Conservation (phyloP, 495 filamentous ascomycete genomes). For the Penicillium simplicissimum region DNA sequence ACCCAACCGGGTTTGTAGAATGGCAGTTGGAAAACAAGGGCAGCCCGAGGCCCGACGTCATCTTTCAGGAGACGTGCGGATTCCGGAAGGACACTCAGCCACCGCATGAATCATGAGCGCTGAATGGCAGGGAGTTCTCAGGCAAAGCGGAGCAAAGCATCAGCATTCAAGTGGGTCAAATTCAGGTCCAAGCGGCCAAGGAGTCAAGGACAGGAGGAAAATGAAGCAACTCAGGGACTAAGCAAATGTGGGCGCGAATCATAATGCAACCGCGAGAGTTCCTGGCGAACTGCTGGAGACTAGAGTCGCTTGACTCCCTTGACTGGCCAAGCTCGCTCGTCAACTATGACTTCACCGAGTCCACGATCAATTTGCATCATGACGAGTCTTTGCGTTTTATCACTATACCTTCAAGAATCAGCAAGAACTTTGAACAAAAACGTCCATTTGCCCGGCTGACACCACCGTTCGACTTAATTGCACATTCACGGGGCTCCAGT, state of each 20-base stretch:
- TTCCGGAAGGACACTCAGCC: not conserved
- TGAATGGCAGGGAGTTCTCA: not conserved
- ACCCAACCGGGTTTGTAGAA: not conserved
- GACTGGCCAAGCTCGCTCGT: not conserved
- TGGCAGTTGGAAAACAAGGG: not conserved
- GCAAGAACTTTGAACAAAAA: too few species aligned
- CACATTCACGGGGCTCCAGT: not conserved
- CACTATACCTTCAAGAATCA: too few species aligned
- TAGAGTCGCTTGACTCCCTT: too few species aligned
- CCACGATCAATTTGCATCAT: not conserved
- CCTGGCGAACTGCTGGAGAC: not conserved
- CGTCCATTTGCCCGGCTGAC: too few species aligned
- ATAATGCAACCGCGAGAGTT: not conserved
- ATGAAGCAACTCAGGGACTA: not conserved
- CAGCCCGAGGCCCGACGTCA: conserved; percentile 7
- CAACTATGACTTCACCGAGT: not conserved
- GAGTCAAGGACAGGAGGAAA: not conserved
- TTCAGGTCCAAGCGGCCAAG: conserved; percentile 2
- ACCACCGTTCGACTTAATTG: not conserved
- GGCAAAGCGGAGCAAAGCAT: not conserved
- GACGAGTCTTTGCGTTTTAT: not conserved
- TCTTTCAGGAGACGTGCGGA: not conserved
- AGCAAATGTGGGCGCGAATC: not conserved
- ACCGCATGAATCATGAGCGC: not conserved
- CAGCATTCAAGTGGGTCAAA: not conserved